Percentiles rank a stretch among this genome's conserved stretches.
Evolutionary conservation across 139 green algal genomes (phyloP).

Genomic region (Picochlorum sp.): DNA sequence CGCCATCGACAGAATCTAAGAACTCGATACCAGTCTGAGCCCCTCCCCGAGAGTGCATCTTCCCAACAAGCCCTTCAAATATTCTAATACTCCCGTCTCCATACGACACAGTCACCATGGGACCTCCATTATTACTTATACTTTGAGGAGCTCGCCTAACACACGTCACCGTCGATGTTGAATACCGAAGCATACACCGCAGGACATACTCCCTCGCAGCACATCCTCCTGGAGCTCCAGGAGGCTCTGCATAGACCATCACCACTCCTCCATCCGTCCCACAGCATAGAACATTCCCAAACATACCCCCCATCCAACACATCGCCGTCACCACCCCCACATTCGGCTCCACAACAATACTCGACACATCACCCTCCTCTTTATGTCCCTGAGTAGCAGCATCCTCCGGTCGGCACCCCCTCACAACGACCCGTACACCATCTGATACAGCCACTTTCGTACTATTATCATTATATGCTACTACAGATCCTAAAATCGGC

Average conservation of each 20-base stretch:
- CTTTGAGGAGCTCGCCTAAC: neutral
- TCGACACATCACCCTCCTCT: no score
- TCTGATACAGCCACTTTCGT: neutral
- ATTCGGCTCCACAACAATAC: neutral
- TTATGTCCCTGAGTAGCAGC: neutral
- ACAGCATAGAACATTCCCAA: slow-evolving; percentile 11
- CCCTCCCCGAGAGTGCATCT: neutral
- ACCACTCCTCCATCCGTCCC: slow-evolving; percentile 14
- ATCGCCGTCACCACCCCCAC: neutral
- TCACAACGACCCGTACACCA: neutral
- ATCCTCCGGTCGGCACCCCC: neutral
- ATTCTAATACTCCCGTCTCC: slow-evolving; percentile 19
- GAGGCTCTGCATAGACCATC: slow-evolving; percentile 8
- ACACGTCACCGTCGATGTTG: neutral
- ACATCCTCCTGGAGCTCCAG: neutral
- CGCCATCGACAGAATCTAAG: neutral
- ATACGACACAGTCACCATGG: slow-evolving; percentile 15
- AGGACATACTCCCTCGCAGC: neutral
- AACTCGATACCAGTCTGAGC: neutral
- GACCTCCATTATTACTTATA: slow-evolving; percentile 6
- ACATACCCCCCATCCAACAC: slow-evolving; percentile 3
- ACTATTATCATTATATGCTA: neutral
- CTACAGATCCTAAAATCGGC: neutral
- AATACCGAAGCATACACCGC: neutral
- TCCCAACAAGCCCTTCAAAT: slow-evolving; percentile 9